Conservation (phyloP, 148 eudicot species). For the Drosera capensis region DNA sequence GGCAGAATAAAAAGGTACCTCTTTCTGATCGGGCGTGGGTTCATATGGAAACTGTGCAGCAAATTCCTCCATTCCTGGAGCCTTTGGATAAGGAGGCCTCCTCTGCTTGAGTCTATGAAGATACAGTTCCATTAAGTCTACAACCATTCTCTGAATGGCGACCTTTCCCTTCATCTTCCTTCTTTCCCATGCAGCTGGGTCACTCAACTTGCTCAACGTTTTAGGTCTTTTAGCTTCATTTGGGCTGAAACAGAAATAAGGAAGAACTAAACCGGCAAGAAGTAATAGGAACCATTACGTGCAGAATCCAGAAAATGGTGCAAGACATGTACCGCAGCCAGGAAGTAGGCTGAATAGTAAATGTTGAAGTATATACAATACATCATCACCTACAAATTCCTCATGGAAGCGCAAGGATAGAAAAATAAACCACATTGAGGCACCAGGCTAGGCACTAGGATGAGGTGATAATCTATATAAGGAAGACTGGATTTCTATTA, state of each 20-base stretch:
- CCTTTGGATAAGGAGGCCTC: constrained; percentile 75
- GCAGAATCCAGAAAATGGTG: no score
- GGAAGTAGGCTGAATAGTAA: no score
- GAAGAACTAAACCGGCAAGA: not conserved
- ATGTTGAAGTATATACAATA: no score
- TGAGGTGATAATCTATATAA: no score
- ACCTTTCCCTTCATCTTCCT: constrained; percentile 84
- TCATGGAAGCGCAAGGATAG: no score
- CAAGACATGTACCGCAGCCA: no score
- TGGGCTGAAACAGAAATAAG: constrained; percentile 37
- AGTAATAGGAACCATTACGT: not conserved
- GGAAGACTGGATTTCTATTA: no score
- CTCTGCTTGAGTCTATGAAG: constrained; percentile 76
- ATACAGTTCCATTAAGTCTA: constrained; percentile 92
- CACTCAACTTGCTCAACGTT: constrained; percentile 67
- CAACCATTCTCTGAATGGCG: constrained; percentile 97
- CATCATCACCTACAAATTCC: no score
- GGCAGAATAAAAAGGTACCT: constrained; percentile 24
- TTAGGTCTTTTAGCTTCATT: constrained; percentile 75
- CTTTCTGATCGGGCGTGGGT: constrained; percentile 92
- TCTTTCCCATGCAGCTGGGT: constrained; percentile 79
- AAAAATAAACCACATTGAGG: no score
- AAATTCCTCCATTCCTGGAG: constrained; percentile 52
- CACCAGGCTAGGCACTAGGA: no score
- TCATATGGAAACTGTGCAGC: constrained; percentile 62